Evolutionary conservation across 352 stramenopile species (phyloP), one percentile per base, ranked within the genome.

Genomic region (Phytopythium ostracodes): DNA sequence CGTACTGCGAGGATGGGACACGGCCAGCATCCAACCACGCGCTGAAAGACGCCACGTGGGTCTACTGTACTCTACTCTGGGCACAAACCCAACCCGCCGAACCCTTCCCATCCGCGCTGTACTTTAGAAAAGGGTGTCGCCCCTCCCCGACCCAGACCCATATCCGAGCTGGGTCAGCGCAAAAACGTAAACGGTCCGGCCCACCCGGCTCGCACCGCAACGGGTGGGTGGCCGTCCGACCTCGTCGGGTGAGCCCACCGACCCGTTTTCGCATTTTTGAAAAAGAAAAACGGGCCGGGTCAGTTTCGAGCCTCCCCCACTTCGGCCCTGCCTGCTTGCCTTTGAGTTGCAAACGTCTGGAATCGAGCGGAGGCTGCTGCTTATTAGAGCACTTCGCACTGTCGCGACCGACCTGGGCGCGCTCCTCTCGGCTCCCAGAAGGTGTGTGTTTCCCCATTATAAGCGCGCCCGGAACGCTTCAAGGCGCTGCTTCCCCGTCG

Each of bases 261-360:
- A 35, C 24, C 47, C 47, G 12, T 22, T 35, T 33, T 4, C 47
- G 8, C 47, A 14, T 11, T 14, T 22, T 47, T 33, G 24, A 10
- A 38, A 38, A 15, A 10, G 14, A 38, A 15, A 38, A 12, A 38
- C 47, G 47, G 47, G 24, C 27, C 47, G 47, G 47, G 47, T 53
- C 24, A 10, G 8, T 53, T 35, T 24, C 47, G 10, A 18, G 47
- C 27, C 44, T 29, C 14, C 44, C 44, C 44, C 33, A 10, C 33
- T 38, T 14, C 10, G 33, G 33, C 33, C 33, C 46, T n/a, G 6
- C 15, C 40, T 8, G 15, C 40, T 52, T 52, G 22, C n/a, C 46
- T 53, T 55, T 55, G 49, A 55, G 27, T 38, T 36, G 49, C 49
- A 55, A 55, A 55, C 49, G 15, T 38, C 25, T 33, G 25, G 49